A percentile compares a stretch with the other conserved stretches of the same genome.
phyloP scores from a whole-genome alignment of 495 filamentous ascomycete genomes.

The Rhizodiscina lignyota region DNA sequence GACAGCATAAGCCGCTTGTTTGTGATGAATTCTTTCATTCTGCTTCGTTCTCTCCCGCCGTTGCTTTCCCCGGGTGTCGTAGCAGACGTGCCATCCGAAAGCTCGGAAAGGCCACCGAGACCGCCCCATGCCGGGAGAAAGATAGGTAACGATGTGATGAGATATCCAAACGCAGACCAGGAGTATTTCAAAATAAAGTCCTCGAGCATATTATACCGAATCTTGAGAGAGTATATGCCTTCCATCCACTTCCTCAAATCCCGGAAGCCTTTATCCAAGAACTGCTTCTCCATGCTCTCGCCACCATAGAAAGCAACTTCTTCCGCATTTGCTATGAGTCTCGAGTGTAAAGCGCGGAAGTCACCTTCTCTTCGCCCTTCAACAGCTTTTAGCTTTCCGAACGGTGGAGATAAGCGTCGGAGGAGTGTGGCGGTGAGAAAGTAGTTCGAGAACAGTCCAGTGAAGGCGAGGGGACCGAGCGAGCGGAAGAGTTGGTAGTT shows the following conservation, averaged over 20 bases:
- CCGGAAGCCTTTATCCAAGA: conserved; percentile 78
- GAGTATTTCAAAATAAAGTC: conserved; percentile 97
- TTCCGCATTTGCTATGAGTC: conserved; percentile 91
- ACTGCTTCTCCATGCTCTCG: conserved; percentile 77
- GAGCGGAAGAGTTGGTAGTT: conserved; percentile 93
- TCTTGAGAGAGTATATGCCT: conserved; percentile 86
- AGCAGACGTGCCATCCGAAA: conserved; percentile 24
- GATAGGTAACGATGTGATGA: conserved; percentile 79
- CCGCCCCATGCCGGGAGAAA: conserved; percentile 95
- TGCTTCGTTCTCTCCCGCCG: conserved; percentile 50
- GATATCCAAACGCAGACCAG: conserved; percentile 94
- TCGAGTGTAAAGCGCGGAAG: conserved; percentile 75
- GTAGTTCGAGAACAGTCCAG: conserved; percentile 78
- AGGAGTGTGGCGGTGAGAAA: conserved; percentile 81
- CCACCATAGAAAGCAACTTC: conserved; percentile 98
- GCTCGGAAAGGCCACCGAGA: conserved; percentile 51
- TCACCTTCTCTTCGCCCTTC: conserved; percentile 89
- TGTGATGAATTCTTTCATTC: conserved; percentile 99
- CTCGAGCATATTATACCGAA: conserved; percentile 96
- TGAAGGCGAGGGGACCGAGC: conserved; percentile 73
- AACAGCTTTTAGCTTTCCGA: conserved; percentile 89
- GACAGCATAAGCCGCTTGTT: conserved; percentile 98
- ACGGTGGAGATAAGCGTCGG: conserved; percentile 75
- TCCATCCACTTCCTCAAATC: conserved; percentile 92
- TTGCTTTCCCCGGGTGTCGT: conserved; percentile 19